Base-by-base conservation (phyloP, 768 basidiomycete genomes). In the Pholiota microspora region DNA sequence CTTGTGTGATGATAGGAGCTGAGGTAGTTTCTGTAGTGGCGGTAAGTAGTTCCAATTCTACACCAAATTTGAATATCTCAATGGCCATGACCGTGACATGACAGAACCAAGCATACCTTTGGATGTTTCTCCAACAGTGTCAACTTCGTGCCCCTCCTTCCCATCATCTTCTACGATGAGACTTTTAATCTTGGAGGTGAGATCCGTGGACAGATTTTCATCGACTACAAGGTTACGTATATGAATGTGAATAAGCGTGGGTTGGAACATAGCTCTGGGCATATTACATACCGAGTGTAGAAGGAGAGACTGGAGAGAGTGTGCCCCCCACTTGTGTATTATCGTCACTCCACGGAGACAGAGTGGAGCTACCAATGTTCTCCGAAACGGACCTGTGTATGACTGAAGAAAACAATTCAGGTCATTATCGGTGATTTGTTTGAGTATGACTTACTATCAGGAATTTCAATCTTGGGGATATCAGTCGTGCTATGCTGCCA, bases 331-430 rank as follows among this genome's bases (percentile, higher is more conserved):
- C 16, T 32, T 51, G 51, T 0, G 51, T 51, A 21, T 29, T 42
- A 21, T 42, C 51, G 9, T 51, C 51, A 13, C 51, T 44, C 51
- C 51, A 51, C 7, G 51, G 24, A 42, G 51, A 51, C 4, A 51
- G 29, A 15, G 44, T 16, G 12, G 51, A 42, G n/a, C 28, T 51
- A 10, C 28, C 24, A 15, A 51, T 42, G 12, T 28, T 51, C 27
- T 51, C 51, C n/a, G 51, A 51, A 12, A 51, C 51, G 7, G 51
- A 51, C 16, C 51, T 42, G 27, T 51, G 51, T 10, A 51, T 51
- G 25, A 51, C 51, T 51, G n/a, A 27, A 18, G 21, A 16, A 25
- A 28, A 4, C 0, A 23, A 2, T 24, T 51, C 29, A 51, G 51
- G 12, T 28, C 3, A 13, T 21, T 44, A 16, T 18, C 29, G 32